Conservation (phyloP, 179 eudicot species). For the Drosera spatulata region DNA sequence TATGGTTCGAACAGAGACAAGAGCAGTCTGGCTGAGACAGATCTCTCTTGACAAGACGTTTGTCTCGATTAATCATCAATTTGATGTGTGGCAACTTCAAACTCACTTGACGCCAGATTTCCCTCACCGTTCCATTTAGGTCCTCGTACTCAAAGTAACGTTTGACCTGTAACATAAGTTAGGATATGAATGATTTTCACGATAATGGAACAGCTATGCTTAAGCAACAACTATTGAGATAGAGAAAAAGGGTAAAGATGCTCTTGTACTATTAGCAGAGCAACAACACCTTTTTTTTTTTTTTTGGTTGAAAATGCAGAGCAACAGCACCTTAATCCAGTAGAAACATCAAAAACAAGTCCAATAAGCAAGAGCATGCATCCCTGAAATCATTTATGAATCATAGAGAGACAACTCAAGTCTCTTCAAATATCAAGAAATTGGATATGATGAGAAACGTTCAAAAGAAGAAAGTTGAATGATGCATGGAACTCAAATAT, state of each 20-base stretch:
- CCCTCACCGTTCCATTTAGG: conserved; percentile 67
- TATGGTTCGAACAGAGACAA: conserved; percentile 55
- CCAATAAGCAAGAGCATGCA: not conserved
- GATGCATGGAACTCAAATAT: too few relatives aligned
- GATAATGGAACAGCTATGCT: not conserved
- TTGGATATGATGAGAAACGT: too few relatives aligned
- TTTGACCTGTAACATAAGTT: conserved; percentile 32
- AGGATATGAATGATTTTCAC: not conserved
- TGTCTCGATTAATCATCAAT: conserved; percentile 70
- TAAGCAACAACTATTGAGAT: not conserved
- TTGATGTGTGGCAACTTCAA: conserved; percentile 48
- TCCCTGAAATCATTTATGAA: not conserved
- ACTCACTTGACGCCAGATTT: conserved; percentile 80
- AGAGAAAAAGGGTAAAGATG: not conserved
- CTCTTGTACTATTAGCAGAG: not conserved
- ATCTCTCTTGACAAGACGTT: conserved; percentile 44
- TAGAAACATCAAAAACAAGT: not conserved
- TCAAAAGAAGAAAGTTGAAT: too few relatives aligned
- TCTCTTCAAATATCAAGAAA: too few relatives aligned
- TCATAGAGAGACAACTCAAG: not conserved
- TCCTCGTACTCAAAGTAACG: conserved; percentile 63
- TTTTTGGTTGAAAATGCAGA: not conserved
- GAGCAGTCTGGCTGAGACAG: conserved; percentile 56
- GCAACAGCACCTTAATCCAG: not conserved
- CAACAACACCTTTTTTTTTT: not conserved